Conservation (phyloP, 179 eudicot species). For the Kewa caespitosa region DNA sequence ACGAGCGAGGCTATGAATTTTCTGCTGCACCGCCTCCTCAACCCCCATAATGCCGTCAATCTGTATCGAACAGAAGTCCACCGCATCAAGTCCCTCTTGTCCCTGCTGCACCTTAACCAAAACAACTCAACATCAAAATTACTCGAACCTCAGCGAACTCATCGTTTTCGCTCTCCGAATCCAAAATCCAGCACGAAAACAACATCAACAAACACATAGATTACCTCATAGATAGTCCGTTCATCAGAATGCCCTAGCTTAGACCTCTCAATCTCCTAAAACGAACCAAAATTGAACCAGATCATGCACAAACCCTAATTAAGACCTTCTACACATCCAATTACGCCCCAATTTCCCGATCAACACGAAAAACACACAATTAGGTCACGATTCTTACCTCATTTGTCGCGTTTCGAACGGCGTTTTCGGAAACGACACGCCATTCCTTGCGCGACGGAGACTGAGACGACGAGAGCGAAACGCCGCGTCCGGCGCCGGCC, state of each 20-base stretch:
- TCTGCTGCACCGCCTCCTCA: constrained; percentile 69
- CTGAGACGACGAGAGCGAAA: constrained; percentile 49
- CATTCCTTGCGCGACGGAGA: constrained; percentile 75
- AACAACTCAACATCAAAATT: constrained; percentile 33
- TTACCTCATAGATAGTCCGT: constrained; percentile 83
- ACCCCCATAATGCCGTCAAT: constrained; percentile 47
- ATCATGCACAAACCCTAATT: constrained; percentile 32
- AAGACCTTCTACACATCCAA: not conserved
- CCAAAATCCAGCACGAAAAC: not conserved
- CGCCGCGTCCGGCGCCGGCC: constrained; percentile 56
- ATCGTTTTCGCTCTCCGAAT: no score
- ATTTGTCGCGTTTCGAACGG: constrained; percentile 44
- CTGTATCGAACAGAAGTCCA: constrained; percentile 61
- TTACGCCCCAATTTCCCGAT: constrained; percentile 23
- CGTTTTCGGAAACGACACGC: constrained; percentile 74
- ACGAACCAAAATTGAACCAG: constrained; percentile 11
- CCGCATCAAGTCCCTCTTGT: constrained; percentile 57
- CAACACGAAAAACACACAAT: constrained; percentile 15
- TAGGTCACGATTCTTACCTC: constrained; percentile 50
- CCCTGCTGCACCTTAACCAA: constrained; percentile 74
- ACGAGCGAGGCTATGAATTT: constrained; percentile 53
- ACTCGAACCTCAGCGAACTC: no score
- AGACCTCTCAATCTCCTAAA: constrained; percentile 71
- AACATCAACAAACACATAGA: constrained; percentile 19
- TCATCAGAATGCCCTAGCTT: constrained; percentile 79